Percentiles rank a stretch among this genome's conserved stretches.
phyloP scores from a whole-genome alignment of 306 rosid species.

The Arachis hypogaea region DNA sequence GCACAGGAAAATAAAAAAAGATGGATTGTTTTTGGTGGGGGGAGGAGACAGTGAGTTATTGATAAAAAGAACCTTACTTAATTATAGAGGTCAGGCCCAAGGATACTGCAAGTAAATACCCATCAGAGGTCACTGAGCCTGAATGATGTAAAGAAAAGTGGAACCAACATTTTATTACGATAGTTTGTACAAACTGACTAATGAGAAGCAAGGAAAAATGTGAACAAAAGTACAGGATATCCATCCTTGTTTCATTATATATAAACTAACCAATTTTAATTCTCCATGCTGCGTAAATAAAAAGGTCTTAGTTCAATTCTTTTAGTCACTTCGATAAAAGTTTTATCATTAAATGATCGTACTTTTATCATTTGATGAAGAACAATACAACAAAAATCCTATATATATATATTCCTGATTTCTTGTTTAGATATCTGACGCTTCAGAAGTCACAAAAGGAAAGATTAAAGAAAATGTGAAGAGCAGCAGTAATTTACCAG shows the following conservation, averaged over 20 bases:
- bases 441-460: not conserved
- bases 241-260: constrained; percentile 9
- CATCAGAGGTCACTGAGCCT: constrained; percentile 70
- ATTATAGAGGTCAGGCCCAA: constrained; percentile 83
- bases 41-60: not conserved
- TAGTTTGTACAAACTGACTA: constrained; percentile 25
- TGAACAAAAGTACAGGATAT: constrained; percentile 8
- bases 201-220: not conserved
- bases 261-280: not conserved
- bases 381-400: not conserved
- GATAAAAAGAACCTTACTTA: constrained; percentile 61
- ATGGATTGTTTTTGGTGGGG: too few relatives aligned
- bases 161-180: constrained; percentile 1
- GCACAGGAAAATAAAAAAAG: constrained; percentile 3
- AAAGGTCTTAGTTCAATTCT: not conserved
- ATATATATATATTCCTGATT: not conserved
- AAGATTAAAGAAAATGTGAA: not conserved
- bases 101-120: constrained; percentile 80
- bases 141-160: constrained; percentile 37
- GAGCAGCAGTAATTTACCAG: not conserved
- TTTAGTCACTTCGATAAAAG: not conserved
- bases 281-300: not conserved
- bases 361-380: constrained; percentile 2
- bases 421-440: not conserved
- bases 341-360: not conserved